Percentiles rank a stretch among this genome's conserved stretches.
Conservation (phyloP, 192 early-diverging fungal genomes). For the Entrophospora sp. region DNA sequence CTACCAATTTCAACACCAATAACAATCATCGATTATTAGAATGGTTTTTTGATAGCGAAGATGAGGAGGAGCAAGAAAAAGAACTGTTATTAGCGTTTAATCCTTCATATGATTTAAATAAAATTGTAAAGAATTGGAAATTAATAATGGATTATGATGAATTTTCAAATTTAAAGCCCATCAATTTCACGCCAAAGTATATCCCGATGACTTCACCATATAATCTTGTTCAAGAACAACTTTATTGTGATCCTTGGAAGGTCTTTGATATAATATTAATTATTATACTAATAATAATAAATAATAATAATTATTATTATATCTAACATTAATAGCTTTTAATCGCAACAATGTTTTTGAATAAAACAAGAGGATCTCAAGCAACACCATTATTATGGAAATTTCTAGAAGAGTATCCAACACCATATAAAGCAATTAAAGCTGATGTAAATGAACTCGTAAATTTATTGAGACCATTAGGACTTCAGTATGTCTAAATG, state of each 20-base stretch:
- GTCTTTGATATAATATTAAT: background rate
- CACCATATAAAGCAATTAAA: conserved; percentile 2
- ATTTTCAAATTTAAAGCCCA: too few relatives aligned
- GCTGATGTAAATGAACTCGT: background rate
- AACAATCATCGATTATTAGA: too few relatives aligned
- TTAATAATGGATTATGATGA: too few relatives aligned
- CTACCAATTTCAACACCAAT: too few relatives aligned
- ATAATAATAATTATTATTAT: background rate
- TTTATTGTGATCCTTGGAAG: conserved; percentile 22
- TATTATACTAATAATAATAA: background rate
- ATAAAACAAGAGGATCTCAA: conserved; percentile 2
- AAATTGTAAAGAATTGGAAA: too few relatives aligned
- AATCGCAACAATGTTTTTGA: conserved; percentile 18
- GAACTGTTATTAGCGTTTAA: too few relatives aligned
- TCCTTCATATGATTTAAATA: too few relatives aligned
- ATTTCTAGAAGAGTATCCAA: conserved; percentile 18
- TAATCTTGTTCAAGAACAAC: conserved; percentile 19
- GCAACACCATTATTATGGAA: conserved; percentile 18
- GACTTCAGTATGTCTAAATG: conserved; percentile 15
- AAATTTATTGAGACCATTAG: conserved; percentile 12
- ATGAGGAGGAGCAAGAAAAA: too few relatives aligned
- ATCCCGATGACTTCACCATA: conserved; percentile 16
- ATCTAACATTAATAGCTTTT: background rate
- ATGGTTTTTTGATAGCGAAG: too few relatives aligned
- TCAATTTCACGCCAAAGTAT: conserved; percentile 16